A percentile compares a stretch with the other conserved stretches of the same genome.
These are phyloP conservation scores for Lachancea lanzarotensis DNA, from an alignment of 805 yeast species.

Conservation along the genomic window DNA sequence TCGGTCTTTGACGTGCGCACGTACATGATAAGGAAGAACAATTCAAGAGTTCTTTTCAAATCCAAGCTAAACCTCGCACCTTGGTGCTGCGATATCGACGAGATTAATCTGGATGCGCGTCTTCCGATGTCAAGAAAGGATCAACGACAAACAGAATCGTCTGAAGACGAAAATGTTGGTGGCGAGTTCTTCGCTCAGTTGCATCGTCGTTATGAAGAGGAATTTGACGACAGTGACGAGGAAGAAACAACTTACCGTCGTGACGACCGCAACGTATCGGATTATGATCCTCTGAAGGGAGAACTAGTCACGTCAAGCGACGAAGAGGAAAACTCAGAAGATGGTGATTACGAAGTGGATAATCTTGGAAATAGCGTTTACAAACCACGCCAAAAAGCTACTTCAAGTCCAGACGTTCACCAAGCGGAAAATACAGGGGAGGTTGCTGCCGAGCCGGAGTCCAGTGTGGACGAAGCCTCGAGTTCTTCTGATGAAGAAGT, in stretches of 20 bases:
- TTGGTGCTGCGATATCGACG: slow-evolving; percentile 62
- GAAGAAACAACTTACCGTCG: slow-evolving; percentile 16
- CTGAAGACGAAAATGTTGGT: slow-evolving; percentile 30
- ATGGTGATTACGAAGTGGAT: slow-evolving; percentile 25
- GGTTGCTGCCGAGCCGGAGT: neutral
- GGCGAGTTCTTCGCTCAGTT: slow-evolving; percentile 27
- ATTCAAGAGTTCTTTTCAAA: slow-evolving; percentile 77
- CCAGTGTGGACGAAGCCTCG: slow-evolving; percentile 9
- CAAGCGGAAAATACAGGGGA: slow-evolving; percentile 11
- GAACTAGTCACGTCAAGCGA: slow-evolving; percentile 16
- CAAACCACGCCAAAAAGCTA: slow-evolving; percentile 9
- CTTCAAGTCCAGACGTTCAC: slow-evolving; percentile 4
- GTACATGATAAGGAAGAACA: slow-evolving; percentile 75
- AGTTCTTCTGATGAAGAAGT: slow-evolving; percentile 13
- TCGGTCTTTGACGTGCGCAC: slow-evolving; percentile 88
- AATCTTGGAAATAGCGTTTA: slow-evolving; percentile 30
- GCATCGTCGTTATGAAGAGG: slow-evolving; percentile 29
- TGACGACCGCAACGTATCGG: slow-evolving; percentile 10
- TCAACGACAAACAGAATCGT: slow-evolving; percentile 34
- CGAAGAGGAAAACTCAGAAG: slow-evolving; percentile 11
- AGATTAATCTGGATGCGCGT: slow-evolving; percentile 76
- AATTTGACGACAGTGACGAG: slow-evolving; percentile 32
- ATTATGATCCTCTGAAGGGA: slow-evolving; percentile 28
- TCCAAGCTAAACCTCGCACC: slow-evolving; percentile 56
- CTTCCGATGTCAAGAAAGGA: slow-evolving; percentile 59